phyloP scores from a whole-genome alignment of 345 rosid species.

The Tarenaya hassleriana region DNA sequence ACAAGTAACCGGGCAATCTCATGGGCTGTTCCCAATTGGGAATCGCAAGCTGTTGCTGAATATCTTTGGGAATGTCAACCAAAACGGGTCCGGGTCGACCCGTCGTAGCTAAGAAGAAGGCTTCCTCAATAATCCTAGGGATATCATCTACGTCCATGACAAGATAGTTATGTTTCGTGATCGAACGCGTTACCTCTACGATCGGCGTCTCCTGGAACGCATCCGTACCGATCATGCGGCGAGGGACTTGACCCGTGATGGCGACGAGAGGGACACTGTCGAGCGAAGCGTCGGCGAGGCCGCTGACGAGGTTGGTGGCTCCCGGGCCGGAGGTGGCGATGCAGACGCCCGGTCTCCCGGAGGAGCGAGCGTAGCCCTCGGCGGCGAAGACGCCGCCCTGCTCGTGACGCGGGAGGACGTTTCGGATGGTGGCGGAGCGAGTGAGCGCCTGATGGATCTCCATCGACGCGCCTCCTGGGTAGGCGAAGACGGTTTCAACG shows the following conservation, averaged over 20 bases:
- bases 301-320: slow-evolving; percentile 84
- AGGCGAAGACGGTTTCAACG: slow-evolving; percentile 61
- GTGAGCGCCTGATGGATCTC: slow-evolving; percentile 98
- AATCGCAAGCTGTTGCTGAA: slow-evolving; percentile 81
- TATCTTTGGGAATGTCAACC: slow-evolving; percentile 90
- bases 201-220: slow-evolving; percentile 93
- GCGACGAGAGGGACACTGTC: slow-evolving; percentile 91
- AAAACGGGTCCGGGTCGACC: slow-evolving; percentile 93
- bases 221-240: slow-evolving; percentile 90
- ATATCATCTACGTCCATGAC: slow-evolving; percentile 86
- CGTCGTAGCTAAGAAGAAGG: slow-evolving; percentile 76
- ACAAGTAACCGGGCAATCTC: slow-evolving; percentile 62
- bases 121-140: slow-evolving; percentile 73
- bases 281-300: slow-evolving; percentile 81
- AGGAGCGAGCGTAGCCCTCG: slow-evolving; percentile 86
- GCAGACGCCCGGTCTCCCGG: slow-evolving; percentile 82
- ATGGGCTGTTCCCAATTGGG: slow-evolving; percentile 64
- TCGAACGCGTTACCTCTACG: slow-evolving; percentile 90
- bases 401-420: slow-evolving; percentile 91
- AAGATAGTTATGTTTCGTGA: slow-evolving; percentile 82
- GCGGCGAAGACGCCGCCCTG: slow-evolving; percentile 97
- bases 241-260: slow-evolving; percentile 87
- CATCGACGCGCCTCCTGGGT: slow-evolving; percentile 79
- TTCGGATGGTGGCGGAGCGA: slow-evolving; percentile 63
- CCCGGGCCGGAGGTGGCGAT: slow-evolving; percentile 97